These are phyloP conservation scores for Tolypocladium endophyticum DNA, from an alignment of 2,329 filamentous ascomycete genomes.

Conservation along the genomic window DNA sequence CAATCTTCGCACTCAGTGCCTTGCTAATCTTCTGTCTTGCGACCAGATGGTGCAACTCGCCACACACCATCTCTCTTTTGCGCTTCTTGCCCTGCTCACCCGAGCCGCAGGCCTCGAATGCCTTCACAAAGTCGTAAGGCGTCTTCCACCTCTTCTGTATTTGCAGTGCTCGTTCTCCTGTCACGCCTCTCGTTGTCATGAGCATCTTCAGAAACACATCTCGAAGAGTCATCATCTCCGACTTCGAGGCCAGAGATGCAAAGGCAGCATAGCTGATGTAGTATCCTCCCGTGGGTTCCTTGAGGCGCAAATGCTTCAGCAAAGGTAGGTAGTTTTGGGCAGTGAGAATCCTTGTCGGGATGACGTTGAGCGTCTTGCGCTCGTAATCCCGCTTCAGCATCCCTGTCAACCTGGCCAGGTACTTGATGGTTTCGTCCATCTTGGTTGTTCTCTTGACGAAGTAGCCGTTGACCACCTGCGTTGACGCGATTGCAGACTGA, in stretches of 20 bases:
- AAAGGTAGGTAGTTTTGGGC: slow-evolving; percentile 55
- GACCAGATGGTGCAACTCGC: slow-evolving; percentile 45
- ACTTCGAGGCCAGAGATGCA: slow-evolving; percentile 63
- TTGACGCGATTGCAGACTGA: slow-evolving; percentile 62
- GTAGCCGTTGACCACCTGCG: slow-evolving; percentile 68
- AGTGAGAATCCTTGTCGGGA: slow-evolving; percentile 55
- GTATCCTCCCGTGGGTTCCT: slow-evolving; percentile 38
- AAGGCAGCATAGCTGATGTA: slow-evolving; percentile 64
- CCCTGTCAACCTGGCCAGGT: slow-evolving; percentile 61
- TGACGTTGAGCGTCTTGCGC: slow-evolving; percentile 43
- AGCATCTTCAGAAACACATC: slow-evolving; percentile 78
- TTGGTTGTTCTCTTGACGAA: slow-evolving; percentile 68
- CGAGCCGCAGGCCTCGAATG: slow-evolving; percentile 46
- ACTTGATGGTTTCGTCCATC: slow-evolving; percentile 69
- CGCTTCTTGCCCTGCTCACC: slow-evolving; percentile 41
- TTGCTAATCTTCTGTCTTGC: slow-evolving; percentile 60
- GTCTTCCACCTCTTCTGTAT: slow-evolving; percentile 73
- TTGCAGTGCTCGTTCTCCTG: slow-evolving; percentile 67
- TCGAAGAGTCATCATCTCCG: slow-evolving; percentile 59
- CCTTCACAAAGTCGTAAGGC: slow-evolving; percentile 59
- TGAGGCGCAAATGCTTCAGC: slow-evolving; percentile 46
- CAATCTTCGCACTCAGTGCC: slow-evolving; percentile 56
- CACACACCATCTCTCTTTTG: slow-evolving; percentile 49
- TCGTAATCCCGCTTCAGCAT: slow-evolving; percentile 58
- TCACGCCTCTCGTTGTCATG: slow-evolving; percentile 68